Conservation (phyloP, 352 stramenopile species). For the Pythium rishiriense region DNA sequence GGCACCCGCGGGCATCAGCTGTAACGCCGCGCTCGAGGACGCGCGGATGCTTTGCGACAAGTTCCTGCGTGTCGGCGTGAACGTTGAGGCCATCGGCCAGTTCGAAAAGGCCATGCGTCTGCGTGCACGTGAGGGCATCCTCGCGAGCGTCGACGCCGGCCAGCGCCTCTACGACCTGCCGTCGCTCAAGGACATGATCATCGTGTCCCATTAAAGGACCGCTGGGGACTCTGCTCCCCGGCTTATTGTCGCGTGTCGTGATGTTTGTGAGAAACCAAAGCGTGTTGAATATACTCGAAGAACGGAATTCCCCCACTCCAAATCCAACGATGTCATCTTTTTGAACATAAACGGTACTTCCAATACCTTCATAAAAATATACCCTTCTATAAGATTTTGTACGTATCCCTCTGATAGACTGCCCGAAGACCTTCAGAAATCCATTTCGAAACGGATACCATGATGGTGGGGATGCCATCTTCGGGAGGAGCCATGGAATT, state of each 20-base stretch:
- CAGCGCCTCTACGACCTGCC: slow-evolving; percentile 51
- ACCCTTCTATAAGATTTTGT: too few relatives aligned
- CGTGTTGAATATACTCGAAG: too few relatives aligned
- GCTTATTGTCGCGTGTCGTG: too few relatives aligned
- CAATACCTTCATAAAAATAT: background rate
- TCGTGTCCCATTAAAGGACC: too few relatives aligned
- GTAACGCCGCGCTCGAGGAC: slow-evolving; percentile 60
- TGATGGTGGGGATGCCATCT: too few relatives aligned
- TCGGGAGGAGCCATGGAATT: too few relatives aligned
- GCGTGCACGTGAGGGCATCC: slow-evolving; percentile 41
- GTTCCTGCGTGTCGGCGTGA: slow-evolving; percentile 47
- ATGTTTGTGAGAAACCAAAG: too few relatives aligned
- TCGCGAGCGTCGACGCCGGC: slow-evolving; percentile 45
- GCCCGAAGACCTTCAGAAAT: background rate
- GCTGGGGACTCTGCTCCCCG: too few relatives aligned
- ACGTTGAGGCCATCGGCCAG: slow-evolving; percentile 37
- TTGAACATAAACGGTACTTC: background rate
- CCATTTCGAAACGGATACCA: too few relatives aligned
- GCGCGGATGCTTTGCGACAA: slow-evolving; percentile 45
- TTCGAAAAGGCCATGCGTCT: slow-evolving; percentile 53
- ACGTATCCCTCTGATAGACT: too few relatives aligned
- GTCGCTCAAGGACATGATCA: slow-evolving; percentile 39
- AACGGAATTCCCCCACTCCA: too few relatives aligned
- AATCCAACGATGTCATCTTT: background rate
- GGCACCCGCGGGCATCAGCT: slow-evolving; percentile 55